Percentiles rank a stretch among this genome's conserved stretches.
phyloP scores from a whole-genome alignment of 2,329 filamentous ascomycete genomes.

The Pyricularia sp. region DNA sequence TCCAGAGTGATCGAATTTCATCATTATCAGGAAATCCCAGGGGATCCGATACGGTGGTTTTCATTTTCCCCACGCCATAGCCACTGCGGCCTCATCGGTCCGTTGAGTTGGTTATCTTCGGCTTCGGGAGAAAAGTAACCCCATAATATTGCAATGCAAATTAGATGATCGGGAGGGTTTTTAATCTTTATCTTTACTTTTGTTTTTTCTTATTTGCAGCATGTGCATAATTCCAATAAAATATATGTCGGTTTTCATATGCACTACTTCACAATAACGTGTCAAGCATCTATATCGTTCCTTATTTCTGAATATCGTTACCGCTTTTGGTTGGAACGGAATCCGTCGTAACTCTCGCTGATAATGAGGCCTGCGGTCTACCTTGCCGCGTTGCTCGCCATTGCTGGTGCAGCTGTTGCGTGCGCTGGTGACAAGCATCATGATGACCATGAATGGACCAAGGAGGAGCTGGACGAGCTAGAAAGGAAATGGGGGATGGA shows the following conservation, averaged over 20 bases:
- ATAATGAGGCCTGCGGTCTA: not conserved
- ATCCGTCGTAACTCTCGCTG: not conserved
- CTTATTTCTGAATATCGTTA: not conserved
- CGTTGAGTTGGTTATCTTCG: not conserved
- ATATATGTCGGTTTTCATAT: not conserved
- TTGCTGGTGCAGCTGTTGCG: slow-evolving; percentile 12
- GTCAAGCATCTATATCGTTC: not conserved
- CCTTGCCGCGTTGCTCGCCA: not conserved
- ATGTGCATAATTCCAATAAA: not conserved
- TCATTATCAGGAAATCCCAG: not conserved
- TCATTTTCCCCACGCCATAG: not conserved
- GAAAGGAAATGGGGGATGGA: slow-evolving; percentile 45
- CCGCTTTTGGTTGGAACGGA: not conserved
- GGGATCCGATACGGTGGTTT: not conserved
- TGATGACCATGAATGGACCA: slow-evolving; percentile 28
- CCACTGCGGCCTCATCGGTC: not conserved
- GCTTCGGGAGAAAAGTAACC: not conserved
- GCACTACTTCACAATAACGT: not conserved
- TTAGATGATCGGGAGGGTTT: not conserved
- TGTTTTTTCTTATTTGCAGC: not conserved
- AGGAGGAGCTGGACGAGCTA: slow-evolving; percentile 37
- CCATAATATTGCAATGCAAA: not conserved
- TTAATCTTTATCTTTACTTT: no score
- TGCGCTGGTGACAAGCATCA: slow-evolving; percentile 20
- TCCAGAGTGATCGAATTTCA: not conserved